phyloP scores from a whole-genome alignment of 2,329 filamentous ascomycete species.

The Apiospora phragmitis region DNA sequence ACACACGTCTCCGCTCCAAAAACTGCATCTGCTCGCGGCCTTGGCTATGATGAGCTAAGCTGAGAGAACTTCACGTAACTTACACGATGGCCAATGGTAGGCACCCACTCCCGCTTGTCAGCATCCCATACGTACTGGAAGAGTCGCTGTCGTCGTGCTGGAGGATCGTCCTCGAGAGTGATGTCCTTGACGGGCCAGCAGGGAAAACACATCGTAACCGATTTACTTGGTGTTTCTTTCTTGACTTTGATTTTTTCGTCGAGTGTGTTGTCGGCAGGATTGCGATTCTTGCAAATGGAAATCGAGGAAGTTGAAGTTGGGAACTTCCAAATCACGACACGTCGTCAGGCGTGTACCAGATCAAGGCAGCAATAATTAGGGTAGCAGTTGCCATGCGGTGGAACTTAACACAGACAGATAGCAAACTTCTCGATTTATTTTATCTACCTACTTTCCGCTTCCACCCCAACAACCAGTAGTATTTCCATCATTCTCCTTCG shows the following conservation, averaged over 20 bases:
- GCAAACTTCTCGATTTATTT: neutral
- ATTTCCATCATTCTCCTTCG: neutral
- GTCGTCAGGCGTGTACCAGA: neutral
- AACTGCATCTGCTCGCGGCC: neutral
- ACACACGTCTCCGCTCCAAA: neutral
- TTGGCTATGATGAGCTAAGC: neutral
- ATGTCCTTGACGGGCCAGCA: slow-evolving; percentile 52
- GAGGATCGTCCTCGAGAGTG: slow-evolving; percentile 46
- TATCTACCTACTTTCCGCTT: neutral
- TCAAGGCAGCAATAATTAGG: neutral
- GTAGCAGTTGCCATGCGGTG: neutral
- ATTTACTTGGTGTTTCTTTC: neutral
- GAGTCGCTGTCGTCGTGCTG: slow-evolving; percentile 14
- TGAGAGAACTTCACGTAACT: slow-evolving; percentile 15
- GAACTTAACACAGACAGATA: neutral
- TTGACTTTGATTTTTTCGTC: neutral
- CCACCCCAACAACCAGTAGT: too few species aligned
- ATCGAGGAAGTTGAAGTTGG: neutral
- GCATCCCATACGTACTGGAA: slow-evolving; percentile 33
- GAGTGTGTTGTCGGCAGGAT: neutral
- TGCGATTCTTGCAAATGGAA: neutral
- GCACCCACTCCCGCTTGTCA: slow-evolving; percentile 23
- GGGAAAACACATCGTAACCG: slow-evolving; percentile 52
- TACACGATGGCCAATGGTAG: slow-evolving; percentile 22
- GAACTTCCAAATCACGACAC: neutral